phyloP scores from a whole-genome alignment of 2,329 filamentous ascomycete species.

The Metarhizium humberi region DNA sequence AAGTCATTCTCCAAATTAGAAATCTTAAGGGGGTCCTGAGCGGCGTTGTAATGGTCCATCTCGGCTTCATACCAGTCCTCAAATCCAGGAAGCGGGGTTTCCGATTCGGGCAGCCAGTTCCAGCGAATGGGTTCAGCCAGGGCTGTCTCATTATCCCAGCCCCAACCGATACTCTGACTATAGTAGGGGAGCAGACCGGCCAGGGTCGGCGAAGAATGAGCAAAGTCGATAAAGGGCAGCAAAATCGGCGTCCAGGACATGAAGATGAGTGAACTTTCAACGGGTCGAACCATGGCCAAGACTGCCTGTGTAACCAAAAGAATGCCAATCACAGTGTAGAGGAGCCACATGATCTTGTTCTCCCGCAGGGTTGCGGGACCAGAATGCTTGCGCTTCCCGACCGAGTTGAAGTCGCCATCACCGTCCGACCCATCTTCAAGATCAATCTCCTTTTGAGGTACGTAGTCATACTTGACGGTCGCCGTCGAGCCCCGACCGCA shows the following conservation, averaged over 20 bases:
- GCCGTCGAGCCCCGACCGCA: neutral
- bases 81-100: constrained; percentile 12
- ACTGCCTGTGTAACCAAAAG: constrained; percentile 16
- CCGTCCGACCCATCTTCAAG: constrained; percentile 7
- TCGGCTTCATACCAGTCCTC: constrained; percentile 16
- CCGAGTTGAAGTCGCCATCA: constrained; percentile 5
- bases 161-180: constrained; percentile 16
- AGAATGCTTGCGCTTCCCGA: neutral
- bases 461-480: constrained; percentile 5
- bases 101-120: constrained; percentile 15
- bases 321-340: constrained; percentile 14
- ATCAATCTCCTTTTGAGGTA: constrained; percentile 10
- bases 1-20: constrained; percentile 28
- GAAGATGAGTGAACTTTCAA: constrained; percentile 22
- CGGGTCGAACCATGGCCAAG: constrained; percentile 17
- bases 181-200: constrained; percentile 15
- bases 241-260: constrained; percentile 25
- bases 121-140: constrained; percentile 13
- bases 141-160: constrained; percentile 18
- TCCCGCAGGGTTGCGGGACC: neutral
- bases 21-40: constrained; percentile 28
- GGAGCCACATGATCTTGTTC: constrained; percentile 4
- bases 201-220: constrained; percentile 19
- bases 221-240: constrained; percentile 24
- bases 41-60: constrained; percentile 22